Evolutionary conservation across 2,329 filamentous ascomycete genomes (phyloP).

Genomic region (Didymella arachidicola): DNA sequence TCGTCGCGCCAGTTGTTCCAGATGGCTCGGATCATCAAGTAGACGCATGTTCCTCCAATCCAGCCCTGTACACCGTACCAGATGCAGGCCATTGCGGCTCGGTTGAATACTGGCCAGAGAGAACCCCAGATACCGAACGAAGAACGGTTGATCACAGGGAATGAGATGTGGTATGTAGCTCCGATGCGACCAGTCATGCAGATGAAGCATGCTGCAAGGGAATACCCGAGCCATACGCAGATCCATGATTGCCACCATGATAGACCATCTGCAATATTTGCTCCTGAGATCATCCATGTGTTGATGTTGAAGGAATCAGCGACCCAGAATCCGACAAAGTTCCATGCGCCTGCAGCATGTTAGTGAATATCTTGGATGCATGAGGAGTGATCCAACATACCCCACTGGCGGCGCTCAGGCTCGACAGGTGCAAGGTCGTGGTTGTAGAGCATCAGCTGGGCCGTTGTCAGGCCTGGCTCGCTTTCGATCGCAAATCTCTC

Average conservation of each 20-base stretch:
- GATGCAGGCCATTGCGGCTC: conserved; percentile 85
- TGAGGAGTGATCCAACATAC: conserved; percentile 39
- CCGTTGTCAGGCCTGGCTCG: conserved; percentile 78
- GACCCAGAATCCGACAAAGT: conserved; percentile 22
- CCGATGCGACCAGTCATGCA: conserved; percentile 83
- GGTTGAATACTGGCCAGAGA: conserved; percentile 87
- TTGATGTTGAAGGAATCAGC: conserved; percentile 64
- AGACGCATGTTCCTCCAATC: conserved; percentile 82
- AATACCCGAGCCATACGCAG: conserved; percentile 87
- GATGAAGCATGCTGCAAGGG: conserved; percentile 74
- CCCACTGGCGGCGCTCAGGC: conserved; percentile 81
- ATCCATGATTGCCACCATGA: conserved; percentile 85
- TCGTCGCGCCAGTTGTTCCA: conserved; percentile 71
- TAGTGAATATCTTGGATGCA: background rate
- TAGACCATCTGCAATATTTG: conserved; percentile 78
- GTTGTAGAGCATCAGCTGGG: conserved; percentile 88
- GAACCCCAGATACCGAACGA: conserved; percentile 91
- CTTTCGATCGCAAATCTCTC: conserved; percentile 74
- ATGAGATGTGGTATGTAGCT: conserved; percentile 86
- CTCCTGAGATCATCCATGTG: conserved; percentile 92
- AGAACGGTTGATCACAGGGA: conserved; percentile 79
- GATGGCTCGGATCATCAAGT: conserved; percentile 86
- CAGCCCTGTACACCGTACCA: conserved; percentile 89
- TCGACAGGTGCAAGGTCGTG: conserved; percentile 81
- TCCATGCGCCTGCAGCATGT: conserved; percentile 15